phyloP scores from a whole-genome alignment of 768 basidiomycete genomes.

The Trametes cingulata region DNA sequence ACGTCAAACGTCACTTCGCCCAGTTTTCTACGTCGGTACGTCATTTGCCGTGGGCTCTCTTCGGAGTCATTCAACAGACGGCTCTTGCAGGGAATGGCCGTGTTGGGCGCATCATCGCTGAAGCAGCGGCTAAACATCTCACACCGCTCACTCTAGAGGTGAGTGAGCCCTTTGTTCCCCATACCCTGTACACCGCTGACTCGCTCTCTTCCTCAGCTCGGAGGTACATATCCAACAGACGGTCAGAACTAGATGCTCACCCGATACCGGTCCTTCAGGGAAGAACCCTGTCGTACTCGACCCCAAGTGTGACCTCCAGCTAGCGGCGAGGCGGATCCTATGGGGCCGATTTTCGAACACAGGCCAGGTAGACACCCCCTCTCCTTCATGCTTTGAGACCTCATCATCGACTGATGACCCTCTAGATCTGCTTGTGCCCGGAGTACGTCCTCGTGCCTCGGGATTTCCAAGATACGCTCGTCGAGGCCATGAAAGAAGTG shows the following conservation, averaged over 20 bases:
- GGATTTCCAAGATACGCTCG: conserved; percentile 38
- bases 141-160: conserved; percentile 68
- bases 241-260: no score
- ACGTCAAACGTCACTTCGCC: no score
- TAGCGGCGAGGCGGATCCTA: conserved; percentile 65
- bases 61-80: accelerated
- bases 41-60: no score
- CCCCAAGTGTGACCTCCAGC: conserved; percentile 59
- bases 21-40: conserved; percentile 20
- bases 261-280: conserved; percentile 38
- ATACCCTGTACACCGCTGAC: conserved; percentile 53
- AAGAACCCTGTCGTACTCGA: conserved; percentile 69
- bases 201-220: conserved; percentile 45
- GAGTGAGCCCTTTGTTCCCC: conserved; percentile 33
- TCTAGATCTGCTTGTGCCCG: conserved; percentile 70
- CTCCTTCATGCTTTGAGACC: no score
- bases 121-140: conserved; percentile 77
- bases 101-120: conserved; percentile 65
- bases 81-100: conserved; percentile 34
- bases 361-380: conserved; percentile 59
- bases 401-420: no score
- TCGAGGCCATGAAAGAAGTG: conserved; percentile 44
- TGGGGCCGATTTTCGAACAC: conserved; percentile 81
- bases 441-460: conserved; percentile 51
- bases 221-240: conserved; percentile 33